Evolutionary conservation across 1,139 yeast species (phyloP).

Genomic region (Meyerozyma sp.): DNA sequence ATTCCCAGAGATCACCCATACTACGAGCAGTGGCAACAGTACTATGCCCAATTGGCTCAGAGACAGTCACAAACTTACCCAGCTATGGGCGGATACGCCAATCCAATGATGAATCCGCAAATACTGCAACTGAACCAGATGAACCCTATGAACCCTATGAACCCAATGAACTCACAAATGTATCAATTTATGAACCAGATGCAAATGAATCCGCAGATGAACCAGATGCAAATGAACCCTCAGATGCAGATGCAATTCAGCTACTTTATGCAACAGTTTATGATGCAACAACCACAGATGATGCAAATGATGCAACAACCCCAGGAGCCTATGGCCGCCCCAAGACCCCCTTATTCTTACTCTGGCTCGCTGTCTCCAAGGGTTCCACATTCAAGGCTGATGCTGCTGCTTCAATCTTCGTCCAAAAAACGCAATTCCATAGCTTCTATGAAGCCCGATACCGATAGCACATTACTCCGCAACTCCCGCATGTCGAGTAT

Average conservation of each 20-base stretch:
- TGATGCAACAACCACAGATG: constrained; percentile 6
- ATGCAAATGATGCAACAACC: constrained; percentile 3
- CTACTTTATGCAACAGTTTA: constrained; percentile 6
- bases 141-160: too few relatives aligned
- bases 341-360: too few relatives aligned
- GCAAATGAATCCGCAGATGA: constrained; percentile 9
- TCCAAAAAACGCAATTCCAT: not conserved
- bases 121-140: too few relatives aligned
- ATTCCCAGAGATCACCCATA: constrained; percentile 7
- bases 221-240: constrained; percentile 6
- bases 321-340: not conserved
- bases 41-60: constrained; percentile 10
- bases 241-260: constrained; percentile 3
- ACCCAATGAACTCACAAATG: too few relatives aligned
- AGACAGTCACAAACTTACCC: too few relatives aligned
- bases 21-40: constrained; percentile 12
- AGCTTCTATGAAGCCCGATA: constrained; percentile 4
- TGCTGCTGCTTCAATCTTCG: constrained; percentile 2
- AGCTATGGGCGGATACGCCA: not conserved
- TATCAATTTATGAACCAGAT: constrained; percentile 2
- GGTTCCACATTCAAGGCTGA: constrained; percentile 3
- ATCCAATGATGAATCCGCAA: not conserved
- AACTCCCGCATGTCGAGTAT: constrained; percentile 30
- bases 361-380: not conserved
- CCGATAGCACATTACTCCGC: constrained; percentile 19